phyloP scores from a whole-genome alignment of 768 basidiomycete genomes.

The Suillus discolor region DNA sequence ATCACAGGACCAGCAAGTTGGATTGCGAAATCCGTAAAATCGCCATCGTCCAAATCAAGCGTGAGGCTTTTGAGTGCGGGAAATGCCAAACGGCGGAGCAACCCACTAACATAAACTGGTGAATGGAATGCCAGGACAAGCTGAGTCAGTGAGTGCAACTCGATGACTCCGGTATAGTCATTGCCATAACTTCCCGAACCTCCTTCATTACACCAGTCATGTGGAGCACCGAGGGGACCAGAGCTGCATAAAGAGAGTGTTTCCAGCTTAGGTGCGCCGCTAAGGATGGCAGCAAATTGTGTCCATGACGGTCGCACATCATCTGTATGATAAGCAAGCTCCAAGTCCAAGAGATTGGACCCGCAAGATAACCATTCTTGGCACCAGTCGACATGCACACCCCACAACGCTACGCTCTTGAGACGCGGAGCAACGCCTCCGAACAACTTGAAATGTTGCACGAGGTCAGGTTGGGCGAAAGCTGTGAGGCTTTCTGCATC shows the following conservation, averaged over 20 bases:
- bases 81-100: constrained; percentile 30
- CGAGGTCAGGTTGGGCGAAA: constrained; percentile 29
- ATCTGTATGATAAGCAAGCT: constrained; percentile 62
- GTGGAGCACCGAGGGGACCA: constrained; percentile 50
- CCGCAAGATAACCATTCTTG: constrained; percentile 35
- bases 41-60: constrained; percentile 58
- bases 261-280: constrained; percentile 53
- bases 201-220: constrained; percentile 35
- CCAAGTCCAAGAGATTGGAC: constrained; percentile 46
- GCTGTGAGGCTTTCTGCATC: constrained; percentile 38
- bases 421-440: constrained; percentile 56
- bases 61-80: constrained; percentile 40
- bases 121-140: constrained; percentile 55
- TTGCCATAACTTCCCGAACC: constrained; percentile 21
- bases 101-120: constrained; percentile 40
- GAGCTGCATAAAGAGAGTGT: constrained; percentile 56
- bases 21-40: constrained; percentile 52
- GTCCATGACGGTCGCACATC: constrained; percentile 64
- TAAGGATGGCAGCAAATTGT: constrained; percentile 55
- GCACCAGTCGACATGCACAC: constrained; percentile 72
- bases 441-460: constrained; percentile 50
- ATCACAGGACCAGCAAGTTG: constrained; percentile 37
- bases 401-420: constrained; percentile 55
- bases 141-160: constrained; percentile 27
- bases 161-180: constrained; percentile 33